Base-by-base conservation (phyloP, 805 yeast species). In the Yarrowia phangngaensis region DNA sequence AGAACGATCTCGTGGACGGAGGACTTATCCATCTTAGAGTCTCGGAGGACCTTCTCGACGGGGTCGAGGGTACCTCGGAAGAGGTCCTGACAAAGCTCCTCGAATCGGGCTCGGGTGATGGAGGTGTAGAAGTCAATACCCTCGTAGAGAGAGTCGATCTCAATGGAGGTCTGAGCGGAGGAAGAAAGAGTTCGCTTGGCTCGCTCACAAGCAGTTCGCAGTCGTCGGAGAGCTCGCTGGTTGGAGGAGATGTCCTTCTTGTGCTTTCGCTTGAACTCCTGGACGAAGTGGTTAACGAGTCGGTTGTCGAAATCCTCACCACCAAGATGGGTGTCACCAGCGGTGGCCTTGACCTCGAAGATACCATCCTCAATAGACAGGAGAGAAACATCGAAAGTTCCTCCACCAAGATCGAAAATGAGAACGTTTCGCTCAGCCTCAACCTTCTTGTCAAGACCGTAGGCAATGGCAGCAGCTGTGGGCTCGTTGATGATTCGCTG, bases 251-350 rank as follows among this genome's bases (percentile, higher is more conserved):
- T 73, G 70, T 90, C 97, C 79, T 87, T 86, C 83, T 87, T 87
- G 82, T 85, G 79, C 81, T 90, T 89, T 77, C 96, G 82, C 87
- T 90, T 89, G 83, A 89, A 90, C 75, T 90, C 97, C 67, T 79
- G 81, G 59, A 82, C 85, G 69, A 89, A 89, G 78, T 81, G 90
- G 77, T 77, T 87, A 59, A 89, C 96, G 67, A 90, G 81, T 74
- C 95, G 84, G 82, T 86, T 79, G 72, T 90, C 97, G 71, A 90
- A 90, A 75, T 89, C 97, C 75, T 89, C 96, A 82, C 97, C 97
- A 78, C 97, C 97, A 76, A 86, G 81, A 72, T 82, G 90, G 53
- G 90, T 85, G 67, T 88, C 85, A 69, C 84, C 87, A 52, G 86
- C 87, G 55, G 97, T 88, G 60, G 97, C 88, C 78, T 88, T 88